phyloP scores from a whole-genome alignment of 2,329 filamentous ascomycete species.

The Talaromyces verruculosus region DNA sequence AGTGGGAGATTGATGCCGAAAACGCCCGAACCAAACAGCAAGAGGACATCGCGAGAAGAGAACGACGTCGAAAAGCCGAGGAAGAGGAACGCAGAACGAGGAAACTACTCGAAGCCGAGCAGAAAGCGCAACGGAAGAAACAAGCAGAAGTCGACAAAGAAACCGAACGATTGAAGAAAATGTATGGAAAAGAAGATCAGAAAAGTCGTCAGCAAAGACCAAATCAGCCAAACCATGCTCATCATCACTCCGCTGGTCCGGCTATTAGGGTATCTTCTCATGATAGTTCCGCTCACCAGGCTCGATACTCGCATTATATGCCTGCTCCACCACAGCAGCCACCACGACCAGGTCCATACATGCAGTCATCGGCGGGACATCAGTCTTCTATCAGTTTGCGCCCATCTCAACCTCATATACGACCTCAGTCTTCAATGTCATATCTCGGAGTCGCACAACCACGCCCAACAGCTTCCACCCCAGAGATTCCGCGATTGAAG shows the following conservation, averaged over 20 bases:
- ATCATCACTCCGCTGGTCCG: conserved; percentile 13
- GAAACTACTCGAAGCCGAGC: conserved; percentile 54
- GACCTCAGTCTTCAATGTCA: conserved; percentile 20
- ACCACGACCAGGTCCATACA: conserved; percentile 12
- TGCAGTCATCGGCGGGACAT: conserved; percentile 10
- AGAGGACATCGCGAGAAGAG: conserved; percentile 45
- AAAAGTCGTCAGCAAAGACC: conserved; percentile 27
- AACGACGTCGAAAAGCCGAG: conserved; percentile 49
- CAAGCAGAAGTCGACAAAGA: conserved; percentile 69
- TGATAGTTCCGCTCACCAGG: conserved; percentile 11
- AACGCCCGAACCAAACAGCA: conserved; percentile 47
- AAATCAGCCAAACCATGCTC: conserved; percentile 22
- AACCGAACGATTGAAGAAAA: conserved; percentile 66
- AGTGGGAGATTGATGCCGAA: conserved; percentile 55
- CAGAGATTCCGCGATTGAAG: conserved; percentile 28
- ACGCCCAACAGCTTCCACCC: conserved; percentile 21
- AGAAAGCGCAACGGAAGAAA: conserved; percentile 52
- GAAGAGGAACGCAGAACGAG: conserved; percentile 55
- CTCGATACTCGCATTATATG: conserved; percentile 21
- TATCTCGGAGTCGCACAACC: conserved; percentile 7
- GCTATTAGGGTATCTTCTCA: conserved; percentile 13
- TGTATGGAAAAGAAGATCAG: conserved; percentile 54
- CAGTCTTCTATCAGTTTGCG: conserved; percentile 19
- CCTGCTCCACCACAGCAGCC: conserved; percentile 27
- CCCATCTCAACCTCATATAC: conserved; percentile 25